Percentiles rank a stretch among this genome's conserved stretches.
These are phyloP conservation scores for Aspergillus tamarii DNA, from an alignment of 2,329 filamentous ascomycete genomes.

Conservation along the genomic window DNA sequence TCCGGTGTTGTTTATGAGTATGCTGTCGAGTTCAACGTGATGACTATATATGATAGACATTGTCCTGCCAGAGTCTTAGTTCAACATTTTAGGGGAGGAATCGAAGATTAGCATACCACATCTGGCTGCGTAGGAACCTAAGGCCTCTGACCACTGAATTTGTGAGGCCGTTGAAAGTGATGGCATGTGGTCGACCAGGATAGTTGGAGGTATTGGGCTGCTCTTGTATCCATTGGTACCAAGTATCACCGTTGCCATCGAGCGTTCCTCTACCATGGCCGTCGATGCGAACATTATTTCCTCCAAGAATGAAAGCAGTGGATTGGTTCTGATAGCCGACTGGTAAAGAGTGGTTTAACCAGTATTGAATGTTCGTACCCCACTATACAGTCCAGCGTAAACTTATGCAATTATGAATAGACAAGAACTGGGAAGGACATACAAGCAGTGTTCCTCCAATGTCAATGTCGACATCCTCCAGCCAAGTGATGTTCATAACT, in stretches of 20 bases:
- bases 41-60: constrained; percentile 57
- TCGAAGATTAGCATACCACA: constrained; percentile 51
- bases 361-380: constrained; percentile 49
- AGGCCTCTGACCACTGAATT: constrained; percentile 26
- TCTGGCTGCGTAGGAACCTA: constrained; percentile 56
- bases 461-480: constrained; percentile 53
- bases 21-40: constrained; percentile 53
- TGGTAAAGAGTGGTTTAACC: constrained; percentile 50
- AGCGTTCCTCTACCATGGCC: constrained; percentile 54
- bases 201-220: constrained; percentile 32
- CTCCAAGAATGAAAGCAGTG: constrained; percentile 56
- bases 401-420: background rate
- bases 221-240: constrained; percentile 39
- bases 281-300: constrained; percentile 52
- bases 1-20: constrained; percentile 55
- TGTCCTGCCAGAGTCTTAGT: constrained; percentile 35
- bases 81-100: background rate
- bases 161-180: constrained; percentile 27
- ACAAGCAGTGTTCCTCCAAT: constrained; percentile 53
- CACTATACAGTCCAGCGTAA: constrained; percentile 24
- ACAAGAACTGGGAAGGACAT: constrained; percentile 22
- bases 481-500: constrained; percentile 53
- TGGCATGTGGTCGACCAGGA: constrained; percentile 31
- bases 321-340: constrained; percentile 56
- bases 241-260: constrained; percentile 50